These are phyloP conservation scores for Gomphus bonarii DNA, from an alignment of 1,284 basidiomycete species.

Conservation along the genomic window DNA sequence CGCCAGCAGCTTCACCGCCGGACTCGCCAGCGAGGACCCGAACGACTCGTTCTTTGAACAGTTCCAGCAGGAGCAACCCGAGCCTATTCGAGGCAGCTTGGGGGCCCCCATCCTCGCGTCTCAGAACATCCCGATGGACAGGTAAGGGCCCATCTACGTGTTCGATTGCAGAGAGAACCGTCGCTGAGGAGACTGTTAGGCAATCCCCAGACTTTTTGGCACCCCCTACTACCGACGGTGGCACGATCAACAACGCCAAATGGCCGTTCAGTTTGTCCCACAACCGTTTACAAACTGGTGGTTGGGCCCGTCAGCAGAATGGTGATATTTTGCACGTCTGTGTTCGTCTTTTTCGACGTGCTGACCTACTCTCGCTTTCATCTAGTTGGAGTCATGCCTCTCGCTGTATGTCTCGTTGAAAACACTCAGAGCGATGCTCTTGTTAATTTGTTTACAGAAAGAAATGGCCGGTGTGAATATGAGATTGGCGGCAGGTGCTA, in stretches of 20 bases:
- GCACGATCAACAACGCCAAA: slow-evolving; percentile 56
- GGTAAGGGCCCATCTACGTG: slow-evolving; percentile 15
- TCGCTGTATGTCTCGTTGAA: slow-evolving; percentile 32
- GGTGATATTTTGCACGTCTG: slow-evolving; percentile 23
- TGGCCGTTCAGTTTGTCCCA: slow-evolving; percentile 65
- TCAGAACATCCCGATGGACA: slow-evolving; percentile 38
- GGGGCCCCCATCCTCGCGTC: slow-evolving; percentile 50
- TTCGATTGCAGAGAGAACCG: background rate
- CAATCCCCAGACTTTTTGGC: slow-evolving; percentile 50
- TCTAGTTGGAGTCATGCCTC: slow-evolving; percentile 48
- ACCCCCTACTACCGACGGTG: slow-evolving; percentile 57
- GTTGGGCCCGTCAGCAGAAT: slow-evolving; percentile 67
- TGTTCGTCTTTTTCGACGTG: background rate
- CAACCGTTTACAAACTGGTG: slow-evolving; percentile 59
- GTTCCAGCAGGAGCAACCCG: slow-evolving; percentile 20
- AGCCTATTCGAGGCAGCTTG: slow-evolving; percentile 30
- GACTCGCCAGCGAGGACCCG: slow-evolving; percentile 39
- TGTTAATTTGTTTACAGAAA: slow-evolving; percentile 14
- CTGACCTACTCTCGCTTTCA: background rate
- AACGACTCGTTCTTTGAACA: slow-evolving; percentile 35
- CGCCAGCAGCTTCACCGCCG: slow-evolving; percentile 3
- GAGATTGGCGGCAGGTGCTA: slow-evolving; percentile 53
- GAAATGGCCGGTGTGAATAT: slow-evolving; percentile 62
- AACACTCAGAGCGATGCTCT: background rate
- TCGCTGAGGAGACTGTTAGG: background rate